Evolutionary conservation across 495 filamentous ascomycete genomes (phyloP).

Genomic region (Aspergillus olivimuriae): DNA sequence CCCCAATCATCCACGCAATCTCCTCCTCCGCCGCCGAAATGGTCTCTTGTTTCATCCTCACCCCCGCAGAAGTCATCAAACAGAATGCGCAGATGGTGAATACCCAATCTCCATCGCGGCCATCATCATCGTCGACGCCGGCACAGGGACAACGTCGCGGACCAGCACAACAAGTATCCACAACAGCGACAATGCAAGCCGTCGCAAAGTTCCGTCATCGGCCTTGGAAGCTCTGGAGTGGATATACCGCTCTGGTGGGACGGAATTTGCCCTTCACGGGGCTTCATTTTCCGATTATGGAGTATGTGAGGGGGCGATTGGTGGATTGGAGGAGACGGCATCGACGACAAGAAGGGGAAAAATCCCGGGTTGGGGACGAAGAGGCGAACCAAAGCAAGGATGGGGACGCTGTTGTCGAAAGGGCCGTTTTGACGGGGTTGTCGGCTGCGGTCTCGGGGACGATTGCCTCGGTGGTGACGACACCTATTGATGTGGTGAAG

Average conservation of each 20-base stretch:
- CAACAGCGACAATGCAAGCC: conserved; percentile 44
- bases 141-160: not conserved
- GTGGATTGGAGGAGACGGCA: conserved; percentile 24
- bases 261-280: conserved; percentile 83
- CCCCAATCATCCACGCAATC: conserved; percentile 58
- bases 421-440: conserved; percentile 60
- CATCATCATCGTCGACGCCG: conserved; percentile 4
- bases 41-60: conserved; percentile 77
- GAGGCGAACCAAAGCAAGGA: conserved; percentile 8
- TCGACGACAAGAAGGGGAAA: too few relatives aligned
- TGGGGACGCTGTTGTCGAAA: conserved; percentile 42
- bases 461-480: conserved; percentile 65
- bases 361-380: too few relatives aligned
- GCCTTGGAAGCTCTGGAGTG: conserved; percentile 62
- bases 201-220: conserved; percentile 47
- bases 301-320: conserved; percentile 48
- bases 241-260: conserved; percentile 72
- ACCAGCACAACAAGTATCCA: not conserved
- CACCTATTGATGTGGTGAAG: conserved; percentile 80
- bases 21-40: conserved; percentile 72
- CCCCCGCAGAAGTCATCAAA: conserved; percentile 87
- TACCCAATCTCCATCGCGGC: too few relatives aligned
- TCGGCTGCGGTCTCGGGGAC: conserved; percentile 64
- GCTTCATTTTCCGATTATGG: conserved; percentile 83
- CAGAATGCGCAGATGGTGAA: conserved; percentile 78